Evolutionary conservation across 441 rosid species (phyloP).

Genomic region (Euphorbia celastroides): DNA sequence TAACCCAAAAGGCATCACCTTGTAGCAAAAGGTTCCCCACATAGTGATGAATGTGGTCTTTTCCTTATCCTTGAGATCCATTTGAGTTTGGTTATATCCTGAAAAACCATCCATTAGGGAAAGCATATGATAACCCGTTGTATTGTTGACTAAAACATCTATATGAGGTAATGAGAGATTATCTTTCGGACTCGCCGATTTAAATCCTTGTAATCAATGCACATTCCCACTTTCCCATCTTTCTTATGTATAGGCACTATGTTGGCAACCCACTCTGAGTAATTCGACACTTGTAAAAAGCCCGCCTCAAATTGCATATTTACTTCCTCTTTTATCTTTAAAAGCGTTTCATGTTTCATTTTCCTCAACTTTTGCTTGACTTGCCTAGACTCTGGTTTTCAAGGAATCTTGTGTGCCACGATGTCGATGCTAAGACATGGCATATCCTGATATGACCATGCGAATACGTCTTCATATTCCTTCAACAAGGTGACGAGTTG

Average conservation of each 20-base stretch:
- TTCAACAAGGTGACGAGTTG: background rate
- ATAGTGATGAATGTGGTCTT: background rate
- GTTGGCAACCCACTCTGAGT: constrained; percentile 5
- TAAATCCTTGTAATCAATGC: background rate
- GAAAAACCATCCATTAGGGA: constrained; percentile 2
- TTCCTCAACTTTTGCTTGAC: background rate
- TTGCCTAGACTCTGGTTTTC: background rate
- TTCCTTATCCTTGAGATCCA: background rate
- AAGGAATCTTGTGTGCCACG: background rate
- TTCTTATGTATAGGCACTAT: constrained; percentile 1
- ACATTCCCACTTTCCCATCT: background rate
- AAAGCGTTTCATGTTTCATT: background rate
- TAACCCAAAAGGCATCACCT: background rate
- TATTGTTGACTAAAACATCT: background rate
- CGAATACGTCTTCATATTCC: background rate
- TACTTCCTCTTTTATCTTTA: constrained; percentile 1
- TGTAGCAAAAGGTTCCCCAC: background rate
- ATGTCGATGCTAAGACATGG: background rate
- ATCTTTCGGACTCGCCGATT: background rate
- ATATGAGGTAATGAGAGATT: constrained; percentile 1
- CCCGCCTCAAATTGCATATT: background rate
- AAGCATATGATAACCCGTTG: background rate
- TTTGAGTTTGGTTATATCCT: background rate
- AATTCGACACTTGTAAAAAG: background rate
- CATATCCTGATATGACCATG: background rate